Evolutionary conservation across 1,284 basidiomycete species (phyloP), one percentile per base, ranked within the genome.

Genomic region (Phylloporus gajari): DNA sequence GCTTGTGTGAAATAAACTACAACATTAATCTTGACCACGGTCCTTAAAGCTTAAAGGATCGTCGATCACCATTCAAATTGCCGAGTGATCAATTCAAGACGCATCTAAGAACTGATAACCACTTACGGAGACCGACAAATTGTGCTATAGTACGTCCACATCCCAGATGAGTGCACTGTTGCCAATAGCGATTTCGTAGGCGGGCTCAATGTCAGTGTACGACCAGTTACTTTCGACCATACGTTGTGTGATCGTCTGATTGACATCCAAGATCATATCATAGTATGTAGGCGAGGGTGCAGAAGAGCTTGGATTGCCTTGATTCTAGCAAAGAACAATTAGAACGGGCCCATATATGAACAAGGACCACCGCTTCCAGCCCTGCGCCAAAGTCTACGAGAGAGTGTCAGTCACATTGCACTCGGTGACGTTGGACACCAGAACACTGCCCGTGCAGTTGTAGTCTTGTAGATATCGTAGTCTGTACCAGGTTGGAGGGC

Each of bases 91-190:
- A n/a, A n/a, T n/a, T n/a, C n/a, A n/a, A n/a, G n/a, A n/a, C n/a
- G n/a, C n/a, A n/a, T n/a, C n/a, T n/a, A n/a, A n/a, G 23, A 76
- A 44, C 21, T 60, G 35, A 46, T 76, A 76, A 15, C 56, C 65
- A n/a, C 61, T 56, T 4, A 66, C 23, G n/a, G 32, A 30, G 19
- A 71, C 56, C 6, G 73, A 71, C 46, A 64, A 63, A 23, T 74
- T 74, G 66, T 60, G 73, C 73, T 72, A 73, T 30, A 58, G 35
- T 21, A 66, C 70, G 12, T 42, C 48, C 3, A 58, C 21, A 27
- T 73, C 73, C 73, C 72, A 74, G 3, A 51, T 66, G 42, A 74
- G 63, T 5, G 65, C 27, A 9, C 44, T 58, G 53, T 67, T 40
- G 17, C 65, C 53, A 3, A 73, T 63, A 1, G 60, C 30, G 3